Evolutionary conservation across 1,284 basidiomycete species (phyloP).

Genomic region (Thecaphora thlaspeos): DNA sequence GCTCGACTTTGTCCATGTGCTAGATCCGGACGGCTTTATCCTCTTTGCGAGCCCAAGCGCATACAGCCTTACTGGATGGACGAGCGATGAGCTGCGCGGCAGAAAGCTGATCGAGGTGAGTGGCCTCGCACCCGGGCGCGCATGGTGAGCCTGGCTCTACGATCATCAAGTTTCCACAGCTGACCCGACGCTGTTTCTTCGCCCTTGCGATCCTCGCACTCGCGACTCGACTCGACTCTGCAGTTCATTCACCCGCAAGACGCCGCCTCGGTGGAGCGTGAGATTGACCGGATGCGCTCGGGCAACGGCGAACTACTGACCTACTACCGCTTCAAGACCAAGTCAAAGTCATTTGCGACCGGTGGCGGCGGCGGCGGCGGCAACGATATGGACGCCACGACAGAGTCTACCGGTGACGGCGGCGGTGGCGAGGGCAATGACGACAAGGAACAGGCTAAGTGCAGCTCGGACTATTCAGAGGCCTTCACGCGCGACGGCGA

Average conservation of each 20-base stretch:
- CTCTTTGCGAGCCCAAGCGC: slow-evolving; percentile 45
- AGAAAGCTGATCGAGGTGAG: slow-evolving; percentile 30
- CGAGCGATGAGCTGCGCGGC: slow-evolving; percentile 42
- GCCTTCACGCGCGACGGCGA: slow-evolving; percentile 33
- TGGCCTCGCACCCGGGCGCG: too few relatives aligned
- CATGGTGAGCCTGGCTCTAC: too few relatives aligned
- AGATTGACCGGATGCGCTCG: slow-evolving; percentile 31
- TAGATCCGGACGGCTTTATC: slow-evolving; percentile 39
- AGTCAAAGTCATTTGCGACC: slow-evolving; percentile 18
- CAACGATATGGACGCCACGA: too few relatives aligned
- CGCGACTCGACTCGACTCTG: too few relatives aligned
- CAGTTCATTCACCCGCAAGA: slow-evolving; percentile 46
- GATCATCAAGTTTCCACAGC: too few relatives aligned
- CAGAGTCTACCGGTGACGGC: slow-evolving; percentile 5
- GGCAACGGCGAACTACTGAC: slow-evolving; percentile 37
- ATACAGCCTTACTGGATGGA: slow-evolving; percentile 44
- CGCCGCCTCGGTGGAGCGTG: slow-evolving; percentile 35
- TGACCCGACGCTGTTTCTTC: too few relatives aligned
- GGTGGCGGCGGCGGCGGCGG: slow-evolving; percentile 8
- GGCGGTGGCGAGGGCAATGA: slow-evolving; percentile 16
- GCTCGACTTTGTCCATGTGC: slow-evolving; percentile 49
- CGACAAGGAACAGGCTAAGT: slow-evolving; percentile 21
- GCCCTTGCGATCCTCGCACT: too few relatives aligned
- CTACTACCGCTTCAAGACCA: slow-evolving; percentile 50
- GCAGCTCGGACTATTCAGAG: slow-evolving; percentile 23